These are phyloP conservation scores for Amaranthus palmeri DNA, from an alignment of 148 eudicot species.

Conservation along the genomic window DNA sequence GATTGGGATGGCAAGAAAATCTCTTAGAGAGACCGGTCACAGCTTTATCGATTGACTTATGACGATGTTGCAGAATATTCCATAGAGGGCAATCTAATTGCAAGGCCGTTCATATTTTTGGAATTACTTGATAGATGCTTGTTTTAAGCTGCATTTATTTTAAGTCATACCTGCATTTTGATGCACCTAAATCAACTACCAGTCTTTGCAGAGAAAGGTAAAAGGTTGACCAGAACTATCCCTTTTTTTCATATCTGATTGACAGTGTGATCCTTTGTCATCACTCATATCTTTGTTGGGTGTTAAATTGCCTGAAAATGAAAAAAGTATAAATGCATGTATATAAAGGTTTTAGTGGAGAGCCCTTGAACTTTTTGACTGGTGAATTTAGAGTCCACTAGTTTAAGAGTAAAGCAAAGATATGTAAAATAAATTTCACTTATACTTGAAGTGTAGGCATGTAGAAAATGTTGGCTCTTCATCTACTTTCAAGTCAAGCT, in stretches of 20 bases:
- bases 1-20: slow-evolving; percentile 45
- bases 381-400: slow-evolving; percentile 16
- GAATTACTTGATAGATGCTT: background rate
- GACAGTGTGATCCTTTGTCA: slow-evolving; percentile 2
- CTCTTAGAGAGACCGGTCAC: slow-evolving; percentile 46
- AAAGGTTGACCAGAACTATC: slow-evolving; percentile 14
- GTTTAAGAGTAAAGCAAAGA: slow-evolving; percentile 93
- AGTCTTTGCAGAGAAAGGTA: slow-evolving; percentile 1
- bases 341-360: slow-evolving; percentile 17
- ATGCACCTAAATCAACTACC: background rate
- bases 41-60: slow-evolving; percentile 43
- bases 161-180: background rate
- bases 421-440: slow-evolving; percentile 44
- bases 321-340: slow-evolving; percentile 10
- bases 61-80: background rate
- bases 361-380: slow-evolving; percentile 24
- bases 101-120: background rate
- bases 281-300: slow-evolving; percentile 16
- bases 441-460: slow-evolving; percentile 87
- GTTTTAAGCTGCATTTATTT: background rate
- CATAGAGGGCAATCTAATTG: slow-evolving; percentile 5
- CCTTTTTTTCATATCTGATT: slow-evolving; percentile 2
- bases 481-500: slow-evolving; percentile 91
- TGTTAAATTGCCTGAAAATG: slow-evolving; percentile 11
- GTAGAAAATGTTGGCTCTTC: slow-evolving; percentile 47